Percentiles rank a stretch among this genome's conserved stretches.
Evolutionary conservation across 352 stramenopile genomes (phyloP).

Genomic region (Globisporangium emineosum): DNA sequence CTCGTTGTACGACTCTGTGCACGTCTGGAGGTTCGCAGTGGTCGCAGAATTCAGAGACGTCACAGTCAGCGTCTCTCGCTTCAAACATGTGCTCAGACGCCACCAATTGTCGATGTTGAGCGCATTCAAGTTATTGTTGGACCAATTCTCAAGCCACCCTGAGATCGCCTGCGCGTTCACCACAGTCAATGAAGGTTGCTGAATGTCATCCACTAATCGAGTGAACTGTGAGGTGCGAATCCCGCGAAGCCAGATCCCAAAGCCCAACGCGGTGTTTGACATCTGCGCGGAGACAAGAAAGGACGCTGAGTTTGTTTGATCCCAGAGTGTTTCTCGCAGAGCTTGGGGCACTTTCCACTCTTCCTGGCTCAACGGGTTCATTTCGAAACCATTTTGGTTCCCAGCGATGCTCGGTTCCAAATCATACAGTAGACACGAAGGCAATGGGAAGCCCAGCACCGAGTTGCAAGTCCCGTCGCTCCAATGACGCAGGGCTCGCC

Average conservation of each 20-base stretch:
- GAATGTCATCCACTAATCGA: constrained; percentile 14
- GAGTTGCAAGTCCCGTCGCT: constrained; percentile 54
- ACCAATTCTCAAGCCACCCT: constrained; percentile 38
- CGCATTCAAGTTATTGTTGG: constrained; percentile 33
- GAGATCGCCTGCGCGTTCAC: constrained; percentile 24
- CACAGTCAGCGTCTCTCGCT: constrained; percentile 25
- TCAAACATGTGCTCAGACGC: constrained; percentile 39
- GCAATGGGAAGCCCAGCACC: constrained; percentile 33
- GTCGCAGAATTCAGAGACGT: constrained; percentile 15
- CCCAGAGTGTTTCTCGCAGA: constrained; percentile 32
- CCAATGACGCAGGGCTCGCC: constrained; percentile 61
- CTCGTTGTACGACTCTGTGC: constrained; percentile 28
- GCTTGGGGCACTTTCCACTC: constrained; percentile 20
- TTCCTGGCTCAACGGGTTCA: constrained; percentile 35
- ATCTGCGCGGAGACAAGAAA: constrained; percentile 38
- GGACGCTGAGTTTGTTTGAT: constrained; percentile 25
- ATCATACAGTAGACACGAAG: constrained; percentile 45
- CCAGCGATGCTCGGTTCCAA: constrained; percentile 52
- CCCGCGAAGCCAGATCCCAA: constrained; percentile 38
- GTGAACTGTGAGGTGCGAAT: constrained; percentile 29
- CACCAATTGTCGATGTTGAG: constrained; percentile 55
- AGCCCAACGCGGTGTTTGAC: constrained; percentile 30
- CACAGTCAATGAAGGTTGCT: constrained; percentile 21
- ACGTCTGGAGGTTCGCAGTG: constrained; percentile 17
- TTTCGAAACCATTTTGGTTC: constrained; percentile 56